Percentiles rank a stretch among this genome's conserved stretches.
Conservation (phyloP, 2,329 filamentous ascomycete species). For the Aspergillus glaucus region DNA sequence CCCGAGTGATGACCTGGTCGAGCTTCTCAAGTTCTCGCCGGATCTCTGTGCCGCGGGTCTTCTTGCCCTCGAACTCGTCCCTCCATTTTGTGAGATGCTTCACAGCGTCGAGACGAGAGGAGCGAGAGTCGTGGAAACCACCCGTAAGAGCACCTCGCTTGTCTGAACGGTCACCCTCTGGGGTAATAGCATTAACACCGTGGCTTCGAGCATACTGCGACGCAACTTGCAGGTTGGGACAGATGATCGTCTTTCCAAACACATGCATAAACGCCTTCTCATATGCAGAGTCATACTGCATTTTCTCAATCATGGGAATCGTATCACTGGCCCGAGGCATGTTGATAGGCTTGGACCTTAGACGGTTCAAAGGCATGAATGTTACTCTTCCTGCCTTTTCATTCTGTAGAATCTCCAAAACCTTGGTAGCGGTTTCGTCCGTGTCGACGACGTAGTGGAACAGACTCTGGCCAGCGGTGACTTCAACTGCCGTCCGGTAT, state of each 20-base stretch:
- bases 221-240: constrained; percentile 79
- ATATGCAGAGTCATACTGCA: constrained; percentile 69
- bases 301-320: constrained; percentile 76
- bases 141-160: constrained; percentile 93
- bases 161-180: constrained; percentile 89
- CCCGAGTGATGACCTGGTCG: constrained; percentile 81
- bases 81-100: constrained; percentile 69
- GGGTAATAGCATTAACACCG: constrained; percentile 85
- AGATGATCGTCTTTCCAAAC: constrained; percentile 92
- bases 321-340: constrained; percentile 83
- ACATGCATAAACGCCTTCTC: constrained; percentile 89
- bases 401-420: constrained; percentile 72
- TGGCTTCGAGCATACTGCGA: constrained; percentile 89
- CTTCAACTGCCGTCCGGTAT: constrained; percentile 84
- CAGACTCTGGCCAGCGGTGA: constrained; percentile 83
- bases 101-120: constrained; percentile 81
- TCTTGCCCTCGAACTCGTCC: constrained; percentile 63
- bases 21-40: constrained; percentile 66
- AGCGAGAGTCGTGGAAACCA: constrained; percentile 81
- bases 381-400: constrained; percentile 81
- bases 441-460: constrained; percentile 97
- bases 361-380: constrained; percentile 84
- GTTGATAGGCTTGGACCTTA: constrained; percentile 65
- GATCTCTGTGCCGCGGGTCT: constrained; percentile 59
- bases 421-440: constrained; percentile 74